phyloP scores from a whole-genome alignment of 352 stramenopile genomes.

The Lagenidium sp. region DNA sequence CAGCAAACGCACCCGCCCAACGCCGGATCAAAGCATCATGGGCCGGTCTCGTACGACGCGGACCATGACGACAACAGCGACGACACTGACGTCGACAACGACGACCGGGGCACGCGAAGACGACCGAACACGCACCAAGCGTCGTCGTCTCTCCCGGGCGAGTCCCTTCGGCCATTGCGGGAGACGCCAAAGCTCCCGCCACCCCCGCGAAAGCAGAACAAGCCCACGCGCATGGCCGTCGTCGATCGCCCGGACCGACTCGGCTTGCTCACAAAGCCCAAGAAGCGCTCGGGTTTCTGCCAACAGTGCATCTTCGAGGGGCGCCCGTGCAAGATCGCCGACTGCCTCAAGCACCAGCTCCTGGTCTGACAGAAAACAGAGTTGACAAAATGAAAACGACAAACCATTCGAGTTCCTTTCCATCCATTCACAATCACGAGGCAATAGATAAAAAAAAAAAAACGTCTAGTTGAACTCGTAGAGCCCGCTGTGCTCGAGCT shows the following conservation, averaged over 20 bases:
- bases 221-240: not conserved
- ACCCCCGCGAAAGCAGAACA: not conserved
- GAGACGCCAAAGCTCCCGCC: not conserved
- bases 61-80: not conserved
- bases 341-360: constrained; percentile 54
- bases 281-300: constrained; percentile 43
- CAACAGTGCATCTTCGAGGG: constrained; percentile 51
- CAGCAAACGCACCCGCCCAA: too few species aligned
- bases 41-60: not conserved
- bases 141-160: too few species aligned
- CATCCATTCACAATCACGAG: too few species aligned
- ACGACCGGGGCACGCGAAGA: not conserved
- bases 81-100: not conserved
- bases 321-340: constrained; percentile 44
- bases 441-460: too few species aligned
- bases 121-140: not conserved
- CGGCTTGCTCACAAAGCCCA: constrained; percentile 14
- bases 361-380: too few species aligned
- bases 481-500: constrained; percentile 66
- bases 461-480: constrained; percentile 64
- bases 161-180: not conserved
- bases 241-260: constrained; percentile 11
- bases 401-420: too few species aligned
- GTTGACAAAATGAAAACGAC: too few species aligned
- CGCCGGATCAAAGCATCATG: not conserved